Conservation (phyloP, 306 rosid species). For the Cicer cuneatum region DNA sequence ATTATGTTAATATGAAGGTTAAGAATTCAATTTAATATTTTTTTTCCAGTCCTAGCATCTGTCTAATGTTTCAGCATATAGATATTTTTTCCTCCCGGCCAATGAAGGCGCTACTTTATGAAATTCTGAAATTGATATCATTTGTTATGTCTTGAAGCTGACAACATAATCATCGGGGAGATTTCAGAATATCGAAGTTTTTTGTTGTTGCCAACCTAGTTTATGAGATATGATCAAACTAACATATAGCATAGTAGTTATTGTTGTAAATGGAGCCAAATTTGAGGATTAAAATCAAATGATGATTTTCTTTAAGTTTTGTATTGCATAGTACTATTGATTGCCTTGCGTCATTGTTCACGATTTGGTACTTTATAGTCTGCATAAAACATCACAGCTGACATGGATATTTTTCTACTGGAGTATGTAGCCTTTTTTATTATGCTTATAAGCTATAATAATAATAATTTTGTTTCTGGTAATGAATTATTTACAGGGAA, state of each 20-base stretch:
- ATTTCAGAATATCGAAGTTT: slow-evolving; percentile 19
- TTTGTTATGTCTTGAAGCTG: slow-evolving; percentile 18
- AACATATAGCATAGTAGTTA: slow-evolving; percentile 6
- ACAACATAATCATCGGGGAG: neutral
- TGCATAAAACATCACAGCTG: neutral
- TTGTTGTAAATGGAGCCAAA: slow-evolving; percentile 8
- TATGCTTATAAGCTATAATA: no score
- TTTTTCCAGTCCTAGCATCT: no score
- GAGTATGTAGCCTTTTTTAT: no score
- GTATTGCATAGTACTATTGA: neutral
- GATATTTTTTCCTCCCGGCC: no score
- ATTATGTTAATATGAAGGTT: neutral
- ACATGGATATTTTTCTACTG: slow-evolving; percentile 2
- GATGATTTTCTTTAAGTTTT: slow-evolving; percentile 34
- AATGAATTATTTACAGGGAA: slow-evolving; percentile 73
- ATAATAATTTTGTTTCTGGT: slow-evolving; percentile 36
- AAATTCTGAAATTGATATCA: slow-evolving; percentile 5
- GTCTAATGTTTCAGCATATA: no score
- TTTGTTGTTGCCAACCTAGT: slow-evolving; percentile 25
- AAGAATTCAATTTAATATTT: no score
- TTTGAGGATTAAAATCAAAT: slow-evolving; percentile 13
- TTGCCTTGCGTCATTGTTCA: neutral
- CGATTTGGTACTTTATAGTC: neutral
- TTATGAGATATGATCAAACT: slow-evolving; percentile 1
- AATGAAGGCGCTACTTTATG: slow-evolving; percentile 1